Percentiles rank a stretch among this genome's conserved stretches.
These are phyloP conservation scores for Diaporthe sp. DNA, from an alignment of 2,329 filamentous ascomycete species.

Conservation along the genomic window DNA sequence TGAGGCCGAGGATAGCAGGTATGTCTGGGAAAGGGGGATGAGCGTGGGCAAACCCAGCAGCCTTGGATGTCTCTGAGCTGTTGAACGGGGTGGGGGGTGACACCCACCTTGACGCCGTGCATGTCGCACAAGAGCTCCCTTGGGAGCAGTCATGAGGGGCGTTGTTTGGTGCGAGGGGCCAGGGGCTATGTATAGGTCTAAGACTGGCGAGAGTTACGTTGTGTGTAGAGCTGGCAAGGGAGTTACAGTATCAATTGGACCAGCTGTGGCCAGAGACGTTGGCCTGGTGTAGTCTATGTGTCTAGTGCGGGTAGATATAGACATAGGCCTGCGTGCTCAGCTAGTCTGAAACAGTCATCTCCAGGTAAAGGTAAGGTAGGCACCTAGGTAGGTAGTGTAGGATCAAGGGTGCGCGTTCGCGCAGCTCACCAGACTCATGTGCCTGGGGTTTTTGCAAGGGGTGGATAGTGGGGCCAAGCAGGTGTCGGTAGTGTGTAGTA, in stretches of 20 bases:
- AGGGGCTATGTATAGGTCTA: too few relatives aligned
- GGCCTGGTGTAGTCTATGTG: background rate
- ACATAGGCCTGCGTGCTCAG: background rate
- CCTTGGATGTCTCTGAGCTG: background rate
- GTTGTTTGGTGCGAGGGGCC: background rate
- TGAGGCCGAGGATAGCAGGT: slow-evolving; percentile 82
- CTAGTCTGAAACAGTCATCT: background rate
- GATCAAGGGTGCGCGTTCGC: background rate
- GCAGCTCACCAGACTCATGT: background rate
- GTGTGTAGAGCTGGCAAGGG: too few relatives aligned
- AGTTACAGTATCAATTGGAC: slow-evolving; percentile 34
- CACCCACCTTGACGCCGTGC: slow-evolving; percentile 70
- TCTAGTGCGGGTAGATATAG: background rate
- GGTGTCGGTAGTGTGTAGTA: background rate
- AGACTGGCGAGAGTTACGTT: slow-evolving; percentile 40
- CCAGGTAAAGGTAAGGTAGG: too few relatives aligned
- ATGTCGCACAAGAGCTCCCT: slow-evolving; percentile 62
- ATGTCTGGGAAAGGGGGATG: slow-evolving; percentile 71
- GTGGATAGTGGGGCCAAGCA: background rate
- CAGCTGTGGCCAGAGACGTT: slow-evolving; percentile 46
- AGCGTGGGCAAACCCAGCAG: background rate
- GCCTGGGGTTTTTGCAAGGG: background rate
- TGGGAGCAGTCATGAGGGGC: background rate
- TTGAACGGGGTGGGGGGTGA: background rate
- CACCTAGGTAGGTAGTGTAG: background rate